These are phyloP conservation scores for Cyberlindnera petersonii DNA, from an alignment of 805 yeast genomes.

Conservation along the genomic window DNA sequence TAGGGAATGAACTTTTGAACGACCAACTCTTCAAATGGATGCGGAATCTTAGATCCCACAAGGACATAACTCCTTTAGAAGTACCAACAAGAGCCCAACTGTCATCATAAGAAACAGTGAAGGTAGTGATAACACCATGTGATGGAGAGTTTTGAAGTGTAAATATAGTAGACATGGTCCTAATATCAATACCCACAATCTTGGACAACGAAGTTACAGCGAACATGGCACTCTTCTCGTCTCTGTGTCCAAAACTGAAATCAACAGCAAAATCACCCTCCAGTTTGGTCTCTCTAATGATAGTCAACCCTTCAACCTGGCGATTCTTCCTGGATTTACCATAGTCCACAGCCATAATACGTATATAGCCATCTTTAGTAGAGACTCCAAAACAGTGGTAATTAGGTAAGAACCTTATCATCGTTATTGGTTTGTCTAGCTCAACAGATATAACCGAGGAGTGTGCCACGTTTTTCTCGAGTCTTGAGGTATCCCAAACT, in stretches of 20 bases:
- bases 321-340: slow-evolving; percentile 23
- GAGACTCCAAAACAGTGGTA: slow-evolving; percentile 57
- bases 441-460: slow-evolving; percentile 45
- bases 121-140: slow-evolving; percentile 63
- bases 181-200: slow-evolving; percentile 52
- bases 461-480: slow-evolving; percentile 59
- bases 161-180: slow-evolving; percentile 44
- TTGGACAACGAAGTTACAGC: slow-evolving; percentile 51
- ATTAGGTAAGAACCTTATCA: slow-evolving; percentile 47
- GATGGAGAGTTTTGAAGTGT: slow-evolving; percentile 49
- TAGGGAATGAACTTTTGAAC: slow-evolving; percentile 47
- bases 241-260: slow-evolving; percentile 39
- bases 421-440: slow-evolving; percentile 46
- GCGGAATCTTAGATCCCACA: slow-evolving; percentile 80
- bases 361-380: slow-evolving; percentile 34
- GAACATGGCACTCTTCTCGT: slow-evolving; percentile 39
- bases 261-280: slow-evolving; percentile 41
- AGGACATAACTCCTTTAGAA: slow-evolving; percentile 60
- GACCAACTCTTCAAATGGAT: slow-evolving; percentile 59
- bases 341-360: slow-evolving; percentile 36
- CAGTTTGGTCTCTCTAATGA: slow-evolving; percentile 41
- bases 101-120: slow-evolving; percentile 49
- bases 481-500: slow-evolving; percentile 70
- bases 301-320: slow-evolving; percentile 19
- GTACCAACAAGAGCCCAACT: slow-evolving; percentile 78